Base-by-base conservation (phyloP, 192 early-diverging fungal genomes). In the Dissophora globulifera region DNA sequence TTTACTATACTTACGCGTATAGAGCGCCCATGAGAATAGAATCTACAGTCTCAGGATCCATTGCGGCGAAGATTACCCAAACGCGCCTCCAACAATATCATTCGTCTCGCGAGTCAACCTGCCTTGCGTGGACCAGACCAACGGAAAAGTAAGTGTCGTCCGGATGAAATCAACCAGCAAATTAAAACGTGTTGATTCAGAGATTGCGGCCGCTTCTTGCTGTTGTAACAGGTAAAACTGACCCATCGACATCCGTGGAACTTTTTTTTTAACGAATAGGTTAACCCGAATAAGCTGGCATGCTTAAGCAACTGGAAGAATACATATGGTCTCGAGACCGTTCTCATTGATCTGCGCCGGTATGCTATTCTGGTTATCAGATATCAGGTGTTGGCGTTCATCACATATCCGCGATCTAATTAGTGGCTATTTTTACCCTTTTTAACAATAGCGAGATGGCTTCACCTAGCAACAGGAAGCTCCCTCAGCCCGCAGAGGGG, bases 11-110 rank as follows among this genome's bases (percentile, higher is more conserved):
- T n/a, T n/a, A n/a, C n/a, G n/a, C n/a, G n/a, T n/a, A 40, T 80
- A 96, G 94, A 90, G 94, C 19, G 87, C 92, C n/a, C 95, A 96
- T 68, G 96, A 99, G 78, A 97, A 96, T 86, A 89, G 95, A 35
- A 96, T 99, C 76, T 98, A 99, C 82, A 86, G 87, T 54, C 81
- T 99, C 29, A 86, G 85, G 76, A 82, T 99, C 35, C 75, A 79
- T 67, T 99, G 98, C 66, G 95, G 92, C 35, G 78, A 88, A 1
- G 61, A 91, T 16, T 99, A 99, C 78, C 98, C 98, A 26, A 86
- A 93, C 67, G 47, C 67, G 19, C 88, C 95, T 22, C 98, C 98
- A 0, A 58, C 60, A 4, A 89, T 98, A 20, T 67, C 78, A 41
- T 99, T 99, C 78, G 51, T 92, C 10, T 91, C 94, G 20, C 84